Conservation (phyloP, 805 yeast species). For the Starmera pachycereana region DNA sequence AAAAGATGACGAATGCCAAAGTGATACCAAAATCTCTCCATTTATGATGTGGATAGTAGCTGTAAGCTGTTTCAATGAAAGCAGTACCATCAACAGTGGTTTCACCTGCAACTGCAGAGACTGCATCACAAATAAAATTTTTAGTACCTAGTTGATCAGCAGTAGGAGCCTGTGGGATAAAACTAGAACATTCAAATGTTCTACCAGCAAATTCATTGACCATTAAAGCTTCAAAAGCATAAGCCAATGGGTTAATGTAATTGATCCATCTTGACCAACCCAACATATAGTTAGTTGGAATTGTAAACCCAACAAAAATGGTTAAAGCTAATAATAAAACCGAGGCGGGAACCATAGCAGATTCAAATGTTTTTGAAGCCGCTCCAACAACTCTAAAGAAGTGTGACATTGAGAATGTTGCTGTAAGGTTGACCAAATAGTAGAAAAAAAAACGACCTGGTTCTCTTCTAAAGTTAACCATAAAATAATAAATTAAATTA, state of each 20-base stretch:
- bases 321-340: slow-evolving; percentile 36
- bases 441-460: slow-evolving; percentile 48
- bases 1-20: slow-evolving; percentile 43
- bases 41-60: slow-evolving; percentile 34
- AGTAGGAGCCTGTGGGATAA: slow-evolving; percentile 33
- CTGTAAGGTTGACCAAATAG: slow-evolving; percentile 29
- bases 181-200: slow-evolving; percentile 33
- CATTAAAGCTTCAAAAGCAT: slow-evolving; percentile 48
- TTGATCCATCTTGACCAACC: slow-evolving; percentile 63
- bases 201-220: slow-evolving; percentile 44
- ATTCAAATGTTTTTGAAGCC: slow-evolving; percentile 32
- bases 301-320: slow-evolving; percentile 46
- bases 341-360: slow-evolving; percentile 52
- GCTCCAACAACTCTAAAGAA: slow-evolving; percentile 46
- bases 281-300: slow-evolving; percentile 45
- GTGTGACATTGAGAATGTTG: slow-evolving; percentile 45
- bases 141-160: slow-evolving; percentile 16
- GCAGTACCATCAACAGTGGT: slow-evolving; percentile 39
- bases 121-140: slow-evolving; percentile 41
- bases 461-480: slow-evolving; percentile 40
- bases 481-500: slow-evolving; percentile 40
- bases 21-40: slow-evolving; percentile 63
- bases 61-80: slow-evolving; percentile 34
- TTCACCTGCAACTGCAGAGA: slow-evolving; percentile 46
- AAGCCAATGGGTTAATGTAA: slow-evolving; percentile 48